Evolutionary conservation across 2,329 filamentous ascomycete genomes (phyloP).

Genomic region (Calonectria leucothoes): DNA sequence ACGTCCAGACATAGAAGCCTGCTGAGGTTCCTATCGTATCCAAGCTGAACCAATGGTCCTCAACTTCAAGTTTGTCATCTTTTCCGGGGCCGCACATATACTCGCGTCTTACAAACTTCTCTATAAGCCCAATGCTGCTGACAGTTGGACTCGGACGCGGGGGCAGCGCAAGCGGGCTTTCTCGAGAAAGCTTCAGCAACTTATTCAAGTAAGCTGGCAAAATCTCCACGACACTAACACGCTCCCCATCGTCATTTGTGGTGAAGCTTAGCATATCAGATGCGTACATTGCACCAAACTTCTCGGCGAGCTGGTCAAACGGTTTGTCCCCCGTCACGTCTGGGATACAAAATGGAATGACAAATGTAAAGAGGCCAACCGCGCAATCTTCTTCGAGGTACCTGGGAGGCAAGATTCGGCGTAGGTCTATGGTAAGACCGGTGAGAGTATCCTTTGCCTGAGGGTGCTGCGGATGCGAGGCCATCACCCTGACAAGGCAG

Average conservation of each 20-base stretch:
- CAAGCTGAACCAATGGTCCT: neutral
- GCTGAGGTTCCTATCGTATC: neutral
- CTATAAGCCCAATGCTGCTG: neutral
- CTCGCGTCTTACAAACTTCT: neutral
- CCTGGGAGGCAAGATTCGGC: neutral
- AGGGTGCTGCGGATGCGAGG: neutral
- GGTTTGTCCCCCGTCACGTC: neutral
- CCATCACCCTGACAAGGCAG: neutral
- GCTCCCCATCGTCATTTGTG: neutral
- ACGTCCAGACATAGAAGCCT: neutral
- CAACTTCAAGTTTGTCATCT: neutral
- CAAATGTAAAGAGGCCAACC: neutral
- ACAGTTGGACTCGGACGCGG: neutral
- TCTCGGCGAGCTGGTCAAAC: neutral
- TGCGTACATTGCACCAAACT: neutral
- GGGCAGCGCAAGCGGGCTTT: neutral
- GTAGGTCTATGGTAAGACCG: neutral
- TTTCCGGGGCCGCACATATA: neutral
- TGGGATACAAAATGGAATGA: neutral
- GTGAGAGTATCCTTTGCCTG: neutral
- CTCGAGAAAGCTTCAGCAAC: neutral
- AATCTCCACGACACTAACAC: neutral
- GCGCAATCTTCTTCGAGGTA: neutral
- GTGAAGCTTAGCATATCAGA: neutral
- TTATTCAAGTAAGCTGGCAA: neutral